Evolutionary conservation across 2,329 filamentous ascomycete genomes (phyloP).

Genomic region (Fusarium sp.): DNA sequence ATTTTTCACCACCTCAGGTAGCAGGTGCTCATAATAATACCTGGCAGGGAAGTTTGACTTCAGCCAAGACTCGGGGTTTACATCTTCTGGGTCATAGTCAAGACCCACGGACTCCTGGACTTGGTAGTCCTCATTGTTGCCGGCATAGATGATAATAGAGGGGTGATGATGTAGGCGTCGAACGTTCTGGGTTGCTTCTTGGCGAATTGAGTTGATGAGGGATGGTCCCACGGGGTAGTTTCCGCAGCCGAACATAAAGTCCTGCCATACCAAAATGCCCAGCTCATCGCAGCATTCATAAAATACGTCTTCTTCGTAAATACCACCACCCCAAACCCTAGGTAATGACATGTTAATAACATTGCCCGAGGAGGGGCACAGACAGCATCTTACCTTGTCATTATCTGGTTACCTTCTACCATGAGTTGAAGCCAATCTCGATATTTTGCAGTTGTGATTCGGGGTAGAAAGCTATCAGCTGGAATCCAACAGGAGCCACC

Average conservation of each 20-base stretch:
- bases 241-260: constrained; percentile 7
- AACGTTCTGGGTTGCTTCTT: constrained; percentile 1
- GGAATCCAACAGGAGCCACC: constrained; percentile 6
- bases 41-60: constrained; percentile 1
- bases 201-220: background rate
- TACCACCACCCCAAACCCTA: constrained; percentile 5
- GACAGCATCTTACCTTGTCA: background rate
- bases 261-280: constrained; percentile 6
- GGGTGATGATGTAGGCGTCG: background rate
- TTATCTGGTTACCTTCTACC: constrained; percentile 7
- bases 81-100: background rate
- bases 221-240: constrained; percentile 2
- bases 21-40: constrained; percentile 1
- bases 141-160: background rate
- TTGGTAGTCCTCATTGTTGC: constrained; percentile 10
- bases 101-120: constrained; percentile 1
- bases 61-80: constrained; percentile 2
- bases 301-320: constrained; percentile 2
- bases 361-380: too few species aligned
- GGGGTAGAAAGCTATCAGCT: background rate
- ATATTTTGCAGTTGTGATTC: background rate
- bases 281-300: constrained; percentile 5
- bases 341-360: too few species aligned
- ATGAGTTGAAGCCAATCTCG: background rate
- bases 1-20: background rate